These are phyloP conservation scores for Venturia asperata DNA, from an alignment of 2,329 filamentous ascomycete species.

Conservation along the genomic window DNA sequence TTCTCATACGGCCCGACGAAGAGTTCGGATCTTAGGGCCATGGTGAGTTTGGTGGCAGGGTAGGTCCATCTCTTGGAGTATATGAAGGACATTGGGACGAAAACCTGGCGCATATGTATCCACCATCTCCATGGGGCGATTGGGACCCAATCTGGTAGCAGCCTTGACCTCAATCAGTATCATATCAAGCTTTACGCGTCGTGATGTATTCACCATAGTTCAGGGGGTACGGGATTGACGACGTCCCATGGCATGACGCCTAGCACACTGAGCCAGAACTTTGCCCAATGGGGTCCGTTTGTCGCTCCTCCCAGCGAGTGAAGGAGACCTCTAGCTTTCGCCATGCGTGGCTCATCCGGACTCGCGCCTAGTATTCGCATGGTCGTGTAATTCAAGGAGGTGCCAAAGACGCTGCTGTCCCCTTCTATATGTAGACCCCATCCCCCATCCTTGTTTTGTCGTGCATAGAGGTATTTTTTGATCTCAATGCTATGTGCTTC, in stretches of 20 bases:
- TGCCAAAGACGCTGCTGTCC: conserved; percentile 87
- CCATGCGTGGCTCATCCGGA: conserved; percentile 75
- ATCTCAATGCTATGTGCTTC: conserved; percentile 77
- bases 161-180: conserved; percentile 32
- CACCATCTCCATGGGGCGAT: conserved; percentile 92
- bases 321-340: conserved; percentile 73
- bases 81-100: conserved; percentile 82
- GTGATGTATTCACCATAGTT: conserved; percentile 61
- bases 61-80: conserved; percentile 78
- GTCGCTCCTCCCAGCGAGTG: conserved; percentile 81
- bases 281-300: conserved; percentile 88
- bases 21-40: conserved; percentile 68
- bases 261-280: conserved; percentile 85
- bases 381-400: conserved; percentile 75
- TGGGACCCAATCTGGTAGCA: conserved; percentile 84
- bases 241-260: conserved; percentile 83
- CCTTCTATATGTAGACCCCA: conserved; percentile 96
- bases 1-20: conserved; percentile 70
- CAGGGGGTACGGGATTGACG: conserved; percentile 88
- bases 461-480: conserved; percentile 81
- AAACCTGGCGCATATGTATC: conserved; percentile 98
- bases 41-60: conserved; percentile 66
- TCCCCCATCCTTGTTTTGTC: conserved; percentile 84
- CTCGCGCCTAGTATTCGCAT: conserved; percentile 76
- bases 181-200: neutral